Conservation (phyloP, 75 land plant species). For the Picea sitchensis region DNA sequence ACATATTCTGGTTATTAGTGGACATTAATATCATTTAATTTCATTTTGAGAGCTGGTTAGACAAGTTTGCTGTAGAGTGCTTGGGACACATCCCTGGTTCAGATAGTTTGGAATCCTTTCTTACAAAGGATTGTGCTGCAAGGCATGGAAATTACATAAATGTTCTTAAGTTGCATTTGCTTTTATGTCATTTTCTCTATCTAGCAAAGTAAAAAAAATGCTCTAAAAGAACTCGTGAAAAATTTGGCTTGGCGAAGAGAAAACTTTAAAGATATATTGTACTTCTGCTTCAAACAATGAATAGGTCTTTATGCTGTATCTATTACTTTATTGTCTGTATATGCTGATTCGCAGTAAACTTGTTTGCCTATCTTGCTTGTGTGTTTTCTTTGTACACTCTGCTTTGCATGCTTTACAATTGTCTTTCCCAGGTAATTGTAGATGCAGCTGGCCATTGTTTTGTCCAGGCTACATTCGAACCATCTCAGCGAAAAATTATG, state of each 20-base stretch:
- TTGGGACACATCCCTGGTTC: no score
- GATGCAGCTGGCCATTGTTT: no score
- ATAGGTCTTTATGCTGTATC: background rate
- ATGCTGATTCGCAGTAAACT: background rate
- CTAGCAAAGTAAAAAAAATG: constrained; percentile 1
- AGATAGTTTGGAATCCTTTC: no score
- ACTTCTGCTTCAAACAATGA: background rate
- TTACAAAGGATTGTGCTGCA: background rate
- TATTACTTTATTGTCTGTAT: background rate
- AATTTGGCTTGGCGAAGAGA: background rate
- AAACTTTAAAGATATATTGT: background rate
- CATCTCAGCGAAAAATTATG: background rate
- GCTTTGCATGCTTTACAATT: background rate
- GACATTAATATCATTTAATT: no score
- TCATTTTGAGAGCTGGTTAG: no score
- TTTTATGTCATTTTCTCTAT: background rate
- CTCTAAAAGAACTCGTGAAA: background rate
- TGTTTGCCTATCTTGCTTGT: background rate
- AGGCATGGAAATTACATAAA: background rate
- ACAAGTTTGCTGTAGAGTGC: no score
- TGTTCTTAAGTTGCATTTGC: background rate
- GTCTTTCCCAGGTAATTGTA: background rate
- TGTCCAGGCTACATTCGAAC: background rate
- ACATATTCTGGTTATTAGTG: no score
- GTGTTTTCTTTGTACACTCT: background rate